phyloP scores from a whole-genome alignment of 768 basidiomycete species.

The Tulasnella sp. region DNA sequence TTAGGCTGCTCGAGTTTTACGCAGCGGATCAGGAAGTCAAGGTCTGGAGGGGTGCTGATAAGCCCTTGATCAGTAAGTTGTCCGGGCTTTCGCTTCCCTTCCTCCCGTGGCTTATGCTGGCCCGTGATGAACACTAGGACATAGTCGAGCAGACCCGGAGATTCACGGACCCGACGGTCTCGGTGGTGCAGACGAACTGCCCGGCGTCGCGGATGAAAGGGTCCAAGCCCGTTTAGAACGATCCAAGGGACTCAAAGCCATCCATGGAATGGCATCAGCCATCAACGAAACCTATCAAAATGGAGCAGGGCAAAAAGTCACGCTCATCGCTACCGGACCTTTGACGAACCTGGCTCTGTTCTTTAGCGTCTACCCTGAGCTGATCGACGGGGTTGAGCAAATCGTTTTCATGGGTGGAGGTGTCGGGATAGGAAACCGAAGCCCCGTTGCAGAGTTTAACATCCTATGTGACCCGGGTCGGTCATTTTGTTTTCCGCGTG shows the following conservation, averaged over 20 bases:
- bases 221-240: background rate
- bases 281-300: constrained; percentile 50
- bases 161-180: constrained; percentile 82
- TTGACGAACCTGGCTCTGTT: constrained; percentile 78
- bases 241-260: constrained; percentile 33
- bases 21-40: constrained; percentile 50
- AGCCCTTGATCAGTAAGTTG: constrained; percentile 53
- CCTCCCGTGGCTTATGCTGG: constrained; percentile 33
- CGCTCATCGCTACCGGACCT: constrained; percentile 69
- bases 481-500: background rate
- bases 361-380: constrained; percentile 45
- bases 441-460: constrained; percentile 50
- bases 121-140: background rate
- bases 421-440: constrained; percentile 73
- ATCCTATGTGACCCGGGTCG: constrained; percentile 11
- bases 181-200: constrained; percentile 75
- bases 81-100: constrained; percentile 45
- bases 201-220: constrained; percentile 27
- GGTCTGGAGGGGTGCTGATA: constrained; percentile 60
- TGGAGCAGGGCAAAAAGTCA: constrained; percentile 36
- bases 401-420: constrained; percentile 89
- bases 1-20: constrained; percentile 67
- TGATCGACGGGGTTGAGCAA: constrained; percentile 51
- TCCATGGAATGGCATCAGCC: constrained; percentile 59
- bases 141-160: constrained; percentile 23